Conservation (phyloP, 257 asterid genomes). For the Eucommia ulmoides region DNA sequence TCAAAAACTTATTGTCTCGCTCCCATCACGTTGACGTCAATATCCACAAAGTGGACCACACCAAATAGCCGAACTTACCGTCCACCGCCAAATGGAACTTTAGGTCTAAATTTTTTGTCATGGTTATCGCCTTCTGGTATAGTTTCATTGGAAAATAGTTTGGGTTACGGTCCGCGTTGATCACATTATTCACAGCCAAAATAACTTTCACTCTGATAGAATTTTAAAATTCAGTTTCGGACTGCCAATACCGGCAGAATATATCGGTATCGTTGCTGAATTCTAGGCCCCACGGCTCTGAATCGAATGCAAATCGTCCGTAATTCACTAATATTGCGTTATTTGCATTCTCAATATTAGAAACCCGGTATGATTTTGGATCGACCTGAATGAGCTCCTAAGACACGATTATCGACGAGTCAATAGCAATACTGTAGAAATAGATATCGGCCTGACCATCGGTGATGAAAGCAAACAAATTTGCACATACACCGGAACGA, state of each 20-base stretch:
- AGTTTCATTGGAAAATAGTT: conserved; percentile 72
- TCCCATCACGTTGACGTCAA: conserved; percentile 60
- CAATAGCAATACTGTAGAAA: conserved; percentile 94
- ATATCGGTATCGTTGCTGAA: conserved; percentile 72
- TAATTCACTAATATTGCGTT: conserved; percentile 48
- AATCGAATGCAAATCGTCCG: conserved; percentile 75
- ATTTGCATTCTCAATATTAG: conserved; percentile 18
- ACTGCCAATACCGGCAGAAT: conserved; percentile 77
- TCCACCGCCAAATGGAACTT: conserved; percentile 64
- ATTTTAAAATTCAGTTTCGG: conserved; percentile 35
- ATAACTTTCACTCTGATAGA: conserved; percentile 33
- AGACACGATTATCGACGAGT: conserved; percentile 72
- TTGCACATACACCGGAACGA: conserved; percentile 80
- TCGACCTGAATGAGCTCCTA: conserved; percentile 46
- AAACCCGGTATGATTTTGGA: conserved; percentile 35
- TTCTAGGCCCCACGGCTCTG: conserved; percentile 95
- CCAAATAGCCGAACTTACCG: conserved; percentile 75
- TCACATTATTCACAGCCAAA: conserved; percentile 37
- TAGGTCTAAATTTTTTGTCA: conserved; percentile 33
- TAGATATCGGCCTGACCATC: conserved; percentile 49
- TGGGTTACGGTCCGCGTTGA: conserved; percentile 36
- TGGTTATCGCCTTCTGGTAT: conserved; percentile 59
- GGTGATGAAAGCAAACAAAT: conserved; percentile 46
- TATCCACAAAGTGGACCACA: conserved; percentile 89
- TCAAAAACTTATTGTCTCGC: conserved; percentile 86